Evolutionary conservation across 495 filamentous ascomycete species (phyloP).

Genomic region (Rhypophila decipiens): DNA sequence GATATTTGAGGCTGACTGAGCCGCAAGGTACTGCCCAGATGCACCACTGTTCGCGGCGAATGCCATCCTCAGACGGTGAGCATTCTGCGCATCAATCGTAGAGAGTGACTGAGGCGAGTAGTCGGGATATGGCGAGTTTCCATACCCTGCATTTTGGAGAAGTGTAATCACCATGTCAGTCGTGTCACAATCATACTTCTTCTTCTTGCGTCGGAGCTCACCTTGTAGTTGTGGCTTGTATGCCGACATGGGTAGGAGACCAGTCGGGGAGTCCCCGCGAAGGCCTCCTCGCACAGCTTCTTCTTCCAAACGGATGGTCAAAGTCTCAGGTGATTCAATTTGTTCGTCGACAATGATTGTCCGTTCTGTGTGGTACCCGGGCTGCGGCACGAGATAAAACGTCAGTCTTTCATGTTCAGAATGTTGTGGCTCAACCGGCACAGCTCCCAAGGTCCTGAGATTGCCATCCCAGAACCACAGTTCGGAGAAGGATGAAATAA

Average conservation of each 20-base stretch:
- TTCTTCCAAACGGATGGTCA: slow-evolving; percentile 42
- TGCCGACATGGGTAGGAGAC: slow-evolving; percentile 44
- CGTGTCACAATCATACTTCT: not conserved
- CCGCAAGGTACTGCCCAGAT: slow-evolving; percentile 44
- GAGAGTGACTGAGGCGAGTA: slow-evolving; percentile 36
- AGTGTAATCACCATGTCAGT: slow-evolving; percentile 4
- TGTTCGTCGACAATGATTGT: slow-evolving; percentile 45
- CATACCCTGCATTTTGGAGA: slow-evolving; percentile 34
- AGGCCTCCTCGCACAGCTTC: slow-evolving; percentile 42
- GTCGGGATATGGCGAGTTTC: slow-evolving; percentile 40
- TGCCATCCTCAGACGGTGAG: slow-evolving; percentile 43
- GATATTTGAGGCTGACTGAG: slow-evolving; percentile 36
- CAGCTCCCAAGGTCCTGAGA: too few species aligned
- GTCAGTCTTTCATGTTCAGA: too few species aligned
- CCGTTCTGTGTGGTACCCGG: slow-evolving; percentile 41
- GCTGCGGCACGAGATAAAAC: too few species aligned
- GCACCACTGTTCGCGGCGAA: slow-evolving; percentile 48
- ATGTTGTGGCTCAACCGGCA: too few species aligned
- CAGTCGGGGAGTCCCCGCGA: slow-evolving; percentile 41
- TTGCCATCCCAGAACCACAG: too few species aligned
- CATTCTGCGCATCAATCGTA: slow-evolving; percentile 38
- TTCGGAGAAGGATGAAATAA: not conserved
- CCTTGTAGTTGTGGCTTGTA: slow-evolving; percentile 45
- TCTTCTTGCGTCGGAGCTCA: slow-evolving; percentile 15
- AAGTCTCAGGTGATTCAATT: slow-evolving; percentile 43